phyloP scores from a whole-genome alignment of 2,329 filamentous ascomycete species.

The Bipolaris victoriae region DNA sequence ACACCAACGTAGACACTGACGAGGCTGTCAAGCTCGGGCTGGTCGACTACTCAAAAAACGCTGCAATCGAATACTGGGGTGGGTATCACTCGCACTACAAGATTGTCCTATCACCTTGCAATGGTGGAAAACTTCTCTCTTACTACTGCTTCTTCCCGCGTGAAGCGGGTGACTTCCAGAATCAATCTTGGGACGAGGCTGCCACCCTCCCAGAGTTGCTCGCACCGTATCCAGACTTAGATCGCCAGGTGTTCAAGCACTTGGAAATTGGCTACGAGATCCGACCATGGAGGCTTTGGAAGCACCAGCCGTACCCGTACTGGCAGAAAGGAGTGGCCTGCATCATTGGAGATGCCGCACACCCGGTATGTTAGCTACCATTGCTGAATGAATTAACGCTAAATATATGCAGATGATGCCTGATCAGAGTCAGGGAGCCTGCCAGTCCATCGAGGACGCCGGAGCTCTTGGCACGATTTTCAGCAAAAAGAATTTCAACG shows the following conservation, averaged over 20 bases:
- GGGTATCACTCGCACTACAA: constrained; percentile 71
- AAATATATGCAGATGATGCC: constrained; percentile 64
- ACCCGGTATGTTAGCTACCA: constrained; percentile 57
- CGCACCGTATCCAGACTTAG: constrained; percentile 65
- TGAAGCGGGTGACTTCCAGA: constrained; percentile 64
- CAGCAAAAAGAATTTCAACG: constrained; percentile 52
- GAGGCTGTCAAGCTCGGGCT: constrained; percentile 66
- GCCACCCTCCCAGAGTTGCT: constrained; percentile 66
- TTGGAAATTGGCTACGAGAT: constrained; percentile 67
- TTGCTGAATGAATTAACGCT: neutral
- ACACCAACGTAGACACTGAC: constrained; percentile 68
- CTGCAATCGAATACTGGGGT: constrained; percentile 73
- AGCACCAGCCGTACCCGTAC: constrained; percentile 68
- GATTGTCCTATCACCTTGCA: constrained; percentile 73
- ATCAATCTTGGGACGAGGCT: constrained; percentile 63
- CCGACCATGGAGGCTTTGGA: constrained; percentile 69
- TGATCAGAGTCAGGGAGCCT: constrained; percentile 71
- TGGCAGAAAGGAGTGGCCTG: constrained; percentile 60
- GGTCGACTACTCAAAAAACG: constrained; percentile 66
- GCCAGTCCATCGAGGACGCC: constrained; percentile 72
- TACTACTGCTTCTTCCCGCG: constrained; percentile 75
- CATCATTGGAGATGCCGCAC: constrained; percentile 69
- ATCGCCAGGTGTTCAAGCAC: constrained; percentile 63
- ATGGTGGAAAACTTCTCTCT: constrained; percentile 67
- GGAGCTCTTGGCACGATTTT: constrained; percentile 69